phyloP scores from a whole-genome alignment of 2,329 filamentous ascomycete species.

The Penicillium frequentans region DNA sequence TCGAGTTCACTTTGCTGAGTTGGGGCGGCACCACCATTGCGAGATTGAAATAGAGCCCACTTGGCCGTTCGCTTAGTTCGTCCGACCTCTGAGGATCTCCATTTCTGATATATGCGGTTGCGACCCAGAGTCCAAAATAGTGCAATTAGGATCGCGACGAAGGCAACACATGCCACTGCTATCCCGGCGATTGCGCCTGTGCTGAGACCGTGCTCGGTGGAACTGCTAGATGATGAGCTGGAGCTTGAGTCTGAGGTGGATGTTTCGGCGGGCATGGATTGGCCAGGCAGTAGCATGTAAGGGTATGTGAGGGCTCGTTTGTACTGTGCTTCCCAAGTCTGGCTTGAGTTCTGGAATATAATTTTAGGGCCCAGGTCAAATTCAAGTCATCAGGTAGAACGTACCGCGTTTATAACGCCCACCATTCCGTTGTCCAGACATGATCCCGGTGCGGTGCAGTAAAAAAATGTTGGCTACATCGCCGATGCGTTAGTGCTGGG shows the following conservation, averaged over 20 bases:
- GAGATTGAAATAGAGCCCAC: constrained; percentile 31
- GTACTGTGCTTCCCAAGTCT: constrained; percentile 52
- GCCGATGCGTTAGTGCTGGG: neutral
- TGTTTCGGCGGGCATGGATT: constrained; percentile 55
- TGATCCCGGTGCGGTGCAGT: constrained; percentile 66
- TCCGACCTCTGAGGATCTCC: constrained; percentile 35
- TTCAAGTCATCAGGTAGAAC: constrained; percentile 10
- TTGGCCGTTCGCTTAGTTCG: constrained; percentile 31
- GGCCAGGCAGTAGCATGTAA: constrained; percentile 57
- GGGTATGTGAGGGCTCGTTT: constrained; percentile 50
- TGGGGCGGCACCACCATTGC: constrained; percentile 11
- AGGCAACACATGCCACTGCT: constrained; percentile 52
- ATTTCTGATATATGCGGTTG: constrained; percentile 35
- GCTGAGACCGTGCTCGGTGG: constrained; percentile 25
- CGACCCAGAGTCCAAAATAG: constrained; percentile 39
- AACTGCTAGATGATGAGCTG: constrained; percentile 5
- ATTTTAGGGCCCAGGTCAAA: neutral
- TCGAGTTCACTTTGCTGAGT: constrained; percentile 17
- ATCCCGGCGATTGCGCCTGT: constrained; percentile 62
- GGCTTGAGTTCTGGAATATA: constrained; percentile 43
- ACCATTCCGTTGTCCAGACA: constrained; percentile 70
- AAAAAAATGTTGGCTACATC: constrained; percentile 62
- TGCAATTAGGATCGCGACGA: constrained; percentile 48
- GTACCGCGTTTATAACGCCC: constrained; percentile 70
- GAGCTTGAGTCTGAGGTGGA: constrained; percentile 6